Percentiles rank a stretch among this genome's conserved stretches.
Evolutionary conservation across 441 rosid species (phyloP).

Genomic region (Raphanus hybrid): DNA sequence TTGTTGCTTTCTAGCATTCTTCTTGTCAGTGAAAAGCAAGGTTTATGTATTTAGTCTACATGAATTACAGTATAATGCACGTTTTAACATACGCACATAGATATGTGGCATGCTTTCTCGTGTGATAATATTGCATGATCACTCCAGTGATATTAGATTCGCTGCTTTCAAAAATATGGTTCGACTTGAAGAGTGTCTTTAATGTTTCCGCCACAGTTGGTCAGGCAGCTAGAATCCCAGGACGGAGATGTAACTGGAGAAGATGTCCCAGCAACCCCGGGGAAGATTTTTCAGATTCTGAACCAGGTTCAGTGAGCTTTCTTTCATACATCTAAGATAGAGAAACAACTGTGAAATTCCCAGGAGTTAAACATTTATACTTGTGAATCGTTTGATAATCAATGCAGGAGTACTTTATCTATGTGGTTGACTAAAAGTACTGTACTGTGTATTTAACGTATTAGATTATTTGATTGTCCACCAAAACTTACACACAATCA

Average conservation of each 20-base stretch:
- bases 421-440: conserved; percentile 2
- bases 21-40: background rate
- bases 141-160: background rate
- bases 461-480: background rate
- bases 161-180: conserved; percentile 20
- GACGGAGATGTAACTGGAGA: conserved; percentile 69
- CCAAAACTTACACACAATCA: background rate
- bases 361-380: background rate
- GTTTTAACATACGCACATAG: background rate
- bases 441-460: conserved; percentile 19
- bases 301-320: conserved; percentile 53
- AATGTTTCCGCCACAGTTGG: conserved; percentile 52
- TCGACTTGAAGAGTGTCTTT: conserved; percentile 17
- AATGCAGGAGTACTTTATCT: background rate
- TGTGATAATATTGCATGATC: background rate
- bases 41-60: background rate
- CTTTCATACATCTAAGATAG: background rate
- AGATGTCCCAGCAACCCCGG: conserved; percentile 61
- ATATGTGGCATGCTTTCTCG: conserved; percentile 14
- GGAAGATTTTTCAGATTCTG: conserved; percentile 65
- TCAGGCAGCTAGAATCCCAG: conserved; percentile 64
- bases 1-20: background rate
- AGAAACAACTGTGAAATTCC: conserved; percentile 11
- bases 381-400: conserved; percentile 3
- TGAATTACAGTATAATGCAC: conserved; percentile 10